These are phyloP conservation scores for Dendrothele bispora DNA, from an alignment of 768 basidiomycete genomes.

Conservation along the genomic window DNA sequence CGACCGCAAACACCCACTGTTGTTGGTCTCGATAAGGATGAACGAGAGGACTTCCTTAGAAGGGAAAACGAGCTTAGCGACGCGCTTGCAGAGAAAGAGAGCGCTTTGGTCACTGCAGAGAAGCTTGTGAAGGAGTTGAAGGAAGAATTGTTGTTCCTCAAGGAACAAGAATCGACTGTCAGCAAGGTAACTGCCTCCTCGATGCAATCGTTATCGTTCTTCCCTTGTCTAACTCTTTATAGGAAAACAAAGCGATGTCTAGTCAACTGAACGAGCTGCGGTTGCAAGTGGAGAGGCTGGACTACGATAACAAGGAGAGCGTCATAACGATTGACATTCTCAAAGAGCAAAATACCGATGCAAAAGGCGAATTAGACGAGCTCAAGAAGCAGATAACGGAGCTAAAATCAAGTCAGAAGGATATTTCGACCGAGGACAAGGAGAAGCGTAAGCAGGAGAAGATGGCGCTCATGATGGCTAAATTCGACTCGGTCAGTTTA, in stretches of 20 bases:
- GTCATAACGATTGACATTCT: constrained; percentile 91
- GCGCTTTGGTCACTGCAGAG: constrained; percentile 72
- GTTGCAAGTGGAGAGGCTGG: constrained; percentile 86
- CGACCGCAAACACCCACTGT: constrained; percentile 92
- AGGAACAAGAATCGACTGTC: constrained; percentile 82
- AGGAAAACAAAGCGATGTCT: constrained; percentile 96
- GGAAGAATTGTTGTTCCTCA: constrained; percentile 87
- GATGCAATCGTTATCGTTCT: constrained; percentile 4
- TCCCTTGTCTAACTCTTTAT: constrained; percentile 6
- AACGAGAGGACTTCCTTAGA: constrained; percentile 94
- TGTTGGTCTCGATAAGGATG: constrained; percentile 89
- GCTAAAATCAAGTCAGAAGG: constrained; percentile 78
- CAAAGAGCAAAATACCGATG: constrained; percentile 90
- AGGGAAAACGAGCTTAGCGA: constrained; percentile 97
- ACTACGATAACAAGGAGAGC: constrained; percentile 96
- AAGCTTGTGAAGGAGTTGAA: constrained; percentile 85
- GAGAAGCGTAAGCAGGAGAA: constrained; percentile 99
- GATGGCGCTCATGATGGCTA: constrained; percentile 99
- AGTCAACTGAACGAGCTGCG: constrained; percentile 91
- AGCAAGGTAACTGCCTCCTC: constrained; percentile 60
- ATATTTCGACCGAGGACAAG: constrained; percentile 90
- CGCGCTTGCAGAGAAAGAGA: constrained; percentile 89
- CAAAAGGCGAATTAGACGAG: constrained; percentile 86
- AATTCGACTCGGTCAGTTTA: constrained; percentile 84
- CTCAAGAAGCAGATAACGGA: constrained; percentile 78